phyloP scores from a whole-genome alignment of 495 filamentous ascomycete species.

The Opeltia flavorubescens region DNA sequence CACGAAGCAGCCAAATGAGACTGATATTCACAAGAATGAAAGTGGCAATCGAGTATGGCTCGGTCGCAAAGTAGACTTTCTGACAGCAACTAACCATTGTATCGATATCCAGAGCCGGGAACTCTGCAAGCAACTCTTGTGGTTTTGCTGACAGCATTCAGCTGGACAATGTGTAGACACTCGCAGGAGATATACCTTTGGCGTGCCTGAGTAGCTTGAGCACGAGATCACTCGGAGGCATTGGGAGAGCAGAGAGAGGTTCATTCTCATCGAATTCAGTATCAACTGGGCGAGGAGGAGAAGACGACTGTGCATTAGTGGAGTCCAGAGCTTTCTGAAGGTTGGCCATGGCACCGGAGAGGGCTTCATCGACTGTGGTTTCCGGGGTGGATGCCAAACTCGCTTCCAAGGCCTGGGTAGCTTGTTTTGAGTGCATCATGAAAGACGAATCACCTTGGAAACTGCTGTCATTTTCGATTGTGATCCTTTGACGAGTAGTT shows the following conservation, averaged over 20 bases:
- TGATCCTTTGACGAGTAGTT: background rate
- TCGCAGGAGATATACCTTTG: background rate
- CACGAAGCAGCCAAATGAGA: background rate
- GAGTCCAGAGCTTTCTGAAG: background rate
- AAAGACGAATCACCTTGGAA: background rate
- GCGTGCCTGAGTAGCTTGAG: background rate
- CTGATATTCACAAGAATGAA: background rate
- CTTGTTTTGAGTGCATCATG: background rate
- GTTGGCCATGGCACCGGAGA: background rate
- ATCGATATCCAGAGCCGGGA: background rate
- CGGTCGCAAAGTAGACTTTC: slow-evolving; percentile 1
- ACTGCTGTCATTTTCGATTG: background rate
- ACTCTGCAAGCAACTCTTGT: background rate
- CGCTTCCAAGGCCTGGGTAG: background rate
- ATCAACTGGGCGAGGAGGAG: background rate
- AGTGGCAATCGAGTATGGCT: background rate
- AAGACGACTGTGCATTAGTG: background rate
- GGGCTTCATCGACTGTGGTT: background rate
- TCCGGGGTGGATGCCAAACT: background rate
- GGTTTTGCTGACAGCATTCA: background rate
- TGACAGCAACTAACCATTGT: background rate
- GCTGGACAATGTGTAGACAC: background rate
- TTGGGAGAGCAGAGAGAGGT: background rate
- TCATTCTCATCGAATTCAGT: background rate
- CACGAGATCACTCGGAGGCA: background rate